Evolutionary conservation across 2,329 filamentous ascomycete species (phyloP).

Genomic region (Gyromitra esculenta): DNA sequence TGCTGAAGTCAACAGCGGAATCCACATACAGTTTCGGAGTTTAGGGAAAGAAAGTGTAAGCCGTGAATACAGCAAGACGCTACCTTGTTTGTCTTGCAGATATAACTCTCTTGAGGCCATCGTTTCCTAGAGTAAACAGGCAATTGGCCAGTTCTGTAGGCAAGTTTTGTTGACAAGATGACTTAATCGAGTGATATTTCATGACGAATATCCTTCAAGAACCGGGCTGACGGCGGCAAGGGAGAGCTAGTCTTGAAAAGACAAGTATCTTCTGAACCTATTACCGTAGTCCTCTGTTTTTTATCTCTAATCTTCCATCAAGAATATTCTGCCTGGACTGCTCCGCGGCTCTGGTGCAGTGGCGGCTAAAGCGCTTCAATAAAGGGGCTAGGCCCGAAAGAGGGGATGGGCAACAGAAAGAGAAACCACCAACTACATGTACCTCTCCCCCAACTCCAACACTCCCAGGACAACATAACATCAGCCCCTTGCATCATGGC

Average conservation of each 20-base stretch:
- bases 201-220: not conserved
- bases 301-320: not conserved
- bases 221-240: not conserved
- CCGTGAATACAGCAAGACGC: too few relatives aligned
- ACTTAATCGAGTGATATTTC: not conserved
- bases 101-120: too few relatives aligned
- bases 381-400: constrained; percentile 8
- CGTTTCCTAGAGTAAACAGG: too few relatives aligned
- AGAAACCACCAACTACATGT: not conserved
- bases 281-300: not conserved
- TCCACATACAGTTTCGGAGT: too few relatives aligned
- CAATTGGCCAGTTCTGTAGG: too few relatives aligned
- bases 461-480: not conserved
- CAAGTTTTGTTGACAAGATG: too few relatives aligned
- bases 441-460: not conserved
- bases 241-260: not conserved
- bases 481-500: constrained; percentile 7
- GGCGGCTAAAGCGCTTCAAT: not conserved
- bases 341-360: not conserved
- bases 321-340: not conserved
- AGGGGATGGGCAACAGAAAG: too few relatives aligned
- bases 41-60: too few relatives aligned
- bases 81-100: too few relatives aligned
- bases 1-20: too few relatives aligned
- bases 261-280: too few relatives aligned